Conservation (phyloP, 139 green algal genomes). For the Chlorella sp. region DNA sequence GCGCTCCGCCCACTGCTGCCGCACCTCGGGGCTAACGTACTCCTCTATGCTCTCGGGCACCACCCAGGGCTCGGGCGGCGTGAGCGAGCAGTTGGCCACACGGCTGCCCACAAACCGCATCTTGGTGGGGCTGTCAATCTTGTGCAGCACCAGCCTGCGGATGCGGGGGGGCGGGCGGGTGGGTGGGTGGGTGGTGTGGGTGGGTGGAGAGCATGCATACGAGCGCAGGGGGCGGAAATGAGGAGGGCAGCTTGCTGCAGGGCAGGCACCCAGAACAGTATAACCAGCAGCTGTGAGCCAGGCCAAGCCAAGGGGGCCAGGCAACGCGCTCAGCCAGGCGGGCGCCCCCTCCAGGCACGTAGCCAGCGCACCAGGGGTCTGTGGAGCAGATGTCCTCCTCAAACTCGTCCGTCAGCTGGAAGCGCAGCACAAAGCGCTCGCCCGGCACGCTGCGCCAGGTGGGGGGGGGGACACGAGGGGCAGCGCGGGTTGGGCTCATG, state of each 20-base stretch:
- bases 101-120: conserved; percentile 53
- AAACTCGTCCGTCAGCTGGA: conserved; percentile 50
- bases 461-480: background rate
- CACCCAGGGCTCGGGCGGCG: background rate
- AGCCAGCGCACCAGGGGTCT: conserved; percentile 7
- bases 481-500: background rate
- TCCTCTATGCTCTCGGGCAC: conserved; percentile 8
- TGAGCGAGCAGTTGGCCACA: conserved; percentile 25
- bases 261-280: no score
- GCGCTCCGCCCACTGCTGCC: conserved; percentile 1
- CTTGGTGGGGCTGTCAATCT: conserved; percentile 64
- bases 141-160: conserved; percentile 55
- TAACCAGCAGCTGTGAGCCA: no score
- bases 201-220: no score
- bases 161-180: no score
- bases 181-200: conserved; percentile 25
- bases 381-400: conserved; percentile 44
- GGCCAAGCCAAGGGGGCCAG: no score
- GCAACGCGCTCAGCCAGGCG: no score
- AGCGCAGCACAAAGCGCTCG: conserved; percentile 42
- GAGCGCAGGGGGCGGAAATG: background rate
- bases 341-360: background rate
- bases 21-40: background rate
- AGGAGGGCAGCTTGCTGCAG: background rate
- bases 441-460: conserved; percentile 8